Evolutionary conservation across 1,284 basidiomycete species (phyloP).

Genomic region (Boletellus deceptivus): DNA sequence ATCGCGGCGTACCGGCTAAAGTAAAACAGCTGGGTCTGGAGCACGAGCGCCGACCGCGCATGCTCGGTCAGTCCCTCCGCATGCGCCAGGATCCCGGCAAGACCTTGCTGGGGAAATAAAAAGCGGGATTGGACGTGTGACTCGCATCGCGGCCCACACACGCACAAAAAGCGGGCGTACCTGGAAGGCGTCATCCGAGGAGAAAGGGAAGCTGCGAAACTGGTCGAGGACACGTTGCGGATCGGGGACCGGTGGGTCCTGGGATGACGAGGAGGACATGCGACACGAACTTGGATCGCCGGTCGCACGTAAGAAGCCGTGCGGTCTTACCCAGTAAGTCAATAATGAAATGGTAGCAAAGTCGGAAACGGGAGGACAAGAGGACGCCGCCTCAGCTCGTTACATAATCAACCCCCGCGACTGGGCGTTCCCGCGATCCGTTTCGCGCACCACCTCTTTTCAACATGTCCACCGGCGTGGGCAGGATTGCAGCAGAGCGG

Average conservation of each 20-base stretch:
- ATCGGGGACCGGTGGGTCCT: slow-evolving; percentile 12
- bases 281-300: neutral
- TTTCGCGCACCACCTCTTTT: too few species aligned
- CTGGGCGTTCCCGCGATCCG: too few species aligned
- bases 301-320: too few species aligned
- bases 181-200: slow-evolving; percentile 57
- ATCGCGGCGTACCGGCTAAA: slow-evolving; percentile 58
- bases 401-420: too few species aligned
- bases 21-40: slow-evolving; percentile 63
- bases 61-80: slow-evolving; percentile 40
- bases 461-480: slow-evolving; percentile 38
- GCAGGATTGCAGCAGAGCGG: slow-evolving; percentile 63
- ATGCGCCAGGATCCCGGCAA: slow-evolving; percentile 51
- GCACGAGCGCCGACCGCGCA: slow-evolving; percentile 47
- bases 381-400: too few species aligned
- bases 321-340: too few species aligned
- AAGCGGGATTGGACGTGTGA: too few species aligned
- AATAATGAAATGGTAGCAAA: too few species aligned
- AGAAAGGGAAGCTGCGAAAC: slow-evolving; percentile 50
- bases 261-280: slow-evolving; percentile 15
- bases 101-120: slow-evolving; percentile 50
- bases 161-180: slow-evolving; percentile 33
- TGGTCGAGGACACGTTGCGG: slow-evolving; percentile 29
- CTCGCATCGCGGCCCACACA: too few species aligned
- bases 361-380: too few species aligned